Conservation (phyloP, 495 filamentous ascomycete genomes). For the Ramalina peruviana region DNA sequence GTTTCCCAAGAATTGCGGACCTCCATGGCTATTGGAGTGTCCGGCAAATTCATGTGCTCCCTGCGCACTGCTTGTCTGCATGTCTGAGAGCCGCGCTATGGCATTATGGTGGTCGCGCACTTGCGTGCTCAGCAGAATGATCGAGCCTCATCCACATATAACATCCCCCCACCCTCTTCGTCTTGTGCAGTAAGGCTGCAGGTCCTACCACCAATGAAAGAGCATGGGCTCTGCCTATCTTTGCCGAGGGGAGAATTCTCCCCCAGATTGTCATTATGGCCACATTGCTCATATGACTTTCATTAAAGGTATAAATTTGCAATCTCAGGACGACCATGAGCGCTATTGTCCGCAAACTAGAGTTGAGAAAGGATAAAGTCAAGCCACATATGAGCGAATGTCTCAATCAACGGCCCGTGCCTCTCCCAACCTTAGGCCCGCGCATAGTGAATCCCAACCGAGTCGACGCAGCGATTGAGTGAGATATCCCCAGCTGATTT, state of each 20-base stretch:
- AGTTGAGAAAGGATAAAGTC: not conserved
- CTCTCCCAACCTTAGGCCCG: not conserved
- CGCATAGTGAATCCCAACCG: not conserved
- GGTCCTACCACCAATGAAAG: not conserved
- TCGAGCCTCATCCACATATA: conserved; percentile 1
- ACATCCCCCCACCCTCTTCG: no score
- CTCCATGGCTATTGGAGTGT: conserved; percentile 4
- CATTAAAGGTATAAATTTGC: not conserved
- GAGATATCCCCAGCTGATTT: not conserved
- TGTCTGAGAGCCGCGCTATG: not conserved
- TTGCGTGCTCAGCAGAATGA: not conserved
- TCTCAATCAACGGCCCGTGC: not conserved
- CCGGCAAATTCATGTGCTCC: conserved; percentile 1
- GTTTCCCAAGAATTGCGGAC: conserved; percentile 8
- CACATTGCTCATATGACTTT: not conserved
- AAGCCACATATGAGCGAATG: not conserved
- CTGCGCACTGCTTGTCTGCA: not conserved
- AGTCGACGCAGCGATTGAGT: not conserved
- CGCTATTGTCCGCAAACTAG: not conserved
- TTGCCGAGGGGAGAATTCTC: not conserved
- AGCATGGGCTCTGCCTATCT: not conserved
- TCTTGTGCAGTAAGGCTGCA: no score
- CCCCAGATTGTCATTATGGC: not conserved
- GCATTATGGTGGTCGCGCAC: not conserved
- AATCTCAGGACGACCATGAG: not conserved